phyloP scores from a whole-genome alignment of 768 basidiomycete genomes.

The Pleurotus pulmonarius region DNA sequence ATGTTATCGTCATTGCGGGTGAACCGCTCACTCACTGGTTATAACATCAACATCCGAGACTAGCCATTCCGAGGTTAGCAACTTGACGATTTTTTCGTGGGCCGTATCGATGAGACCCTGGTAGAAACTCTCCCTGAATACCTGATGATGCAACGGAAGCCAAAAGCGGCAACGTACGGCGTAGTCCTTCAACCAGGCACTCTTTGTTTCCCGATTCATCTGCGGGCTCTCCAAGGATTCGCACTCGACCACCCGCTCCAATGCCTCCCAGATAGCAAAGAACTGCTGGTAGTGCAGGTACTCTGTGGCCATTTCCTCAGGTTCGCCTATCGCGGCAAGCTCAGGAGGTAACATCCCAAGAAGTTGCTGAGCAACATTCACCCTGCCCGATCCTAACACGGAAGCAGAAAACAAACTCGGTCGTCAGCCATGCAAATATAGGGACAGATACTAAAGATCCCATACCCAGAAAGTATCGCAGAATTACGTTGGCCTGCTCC shows the following conservation, averaged over 20 bases:
- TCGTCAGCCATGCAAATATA: not conserved
- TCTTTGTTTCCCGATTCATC: constrained; percentile 55
- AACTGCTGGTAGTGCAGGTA: constrained; percentile 80
- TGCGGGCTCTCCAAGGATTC: constrained; percentile 53
- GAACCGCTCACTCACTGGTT: constrained; percentile 28
- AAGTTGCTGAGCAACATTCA: constrained; percentile 60
- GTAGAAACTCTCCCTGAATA: not conserved
- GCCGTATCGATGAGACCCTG: constrained; percentile 63
- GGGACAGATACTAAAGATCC: not conserved
- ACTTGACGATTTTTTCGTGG: constrained; percentile 59
- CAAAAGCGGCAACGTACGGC: constrained; percentile 31
- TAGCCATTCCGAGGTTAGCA: constrained; percentile 80
- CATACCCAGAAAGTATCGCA: constrained; percentile 88
- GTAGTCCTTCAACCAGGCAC: constrained; percentile 64
- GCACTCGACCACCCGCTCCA: constrained; percentile 59
- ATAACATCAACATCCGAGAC: constrained; percentile 46
- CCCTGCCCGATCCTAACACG: constrained; percentile 63
- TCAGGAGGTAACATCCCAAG: constrained; percentile 61
- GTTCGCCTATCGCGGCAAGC: constrained; percentile 56
- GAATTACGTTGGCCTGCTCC: constrained; percentile 82
- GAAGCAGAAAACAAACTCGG: not conserved
- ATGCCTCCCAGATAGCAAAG: constrained; percentile 68
- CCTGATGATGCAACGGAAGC: too few species aligned
- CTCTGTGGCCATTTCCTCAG: constrained; percentile 70
- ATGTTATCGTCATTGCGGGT: not conserved